Base-by-base conservation (phyloP, 495 filamentous ascomycete genomes). In the Chaetomium fimeti region DNA sequence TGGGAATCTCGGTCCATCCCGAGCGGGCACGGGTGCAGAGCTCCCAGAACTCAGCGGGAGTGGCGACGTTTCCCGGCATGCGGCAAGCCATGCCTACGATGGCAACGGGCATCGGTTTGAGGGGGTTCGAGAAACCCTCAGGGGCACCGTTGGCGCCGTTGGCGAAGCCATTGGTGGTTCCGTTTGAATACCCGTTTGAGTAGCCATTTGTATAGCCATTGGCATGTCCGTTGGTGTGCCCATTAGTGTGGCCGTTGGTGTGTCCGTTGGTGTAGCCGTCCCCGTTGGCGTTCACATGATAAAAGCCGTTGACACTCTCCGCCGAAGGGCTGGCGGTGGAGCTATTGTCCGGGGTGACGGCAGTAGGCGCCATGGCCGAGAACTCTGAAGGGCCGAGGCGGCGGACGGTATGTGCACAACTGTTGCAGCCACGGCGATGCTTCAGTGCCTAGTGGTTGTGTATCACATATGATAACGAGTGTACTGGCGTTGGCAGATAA, bases 1-100 rank as follows among this genome's bases (percentile, higher is more conserved):
- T 75, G 0, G 91, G 91, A 53, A 89, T 81, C 71, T 84, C 76
- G 16, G 81, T 76, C 68, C 81, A 82, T 62, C 85, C 78, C n/a
- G 74, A 75, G 25, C 88, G 82, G 24, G 87, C 87, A 54, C 88
- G 81, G 36, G 88, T 81, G 36, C 83, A 74, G 18, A 85, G 69
- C 43, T 85, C 77, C 84, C 84, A 87, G 59, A 88, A 83, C 52
- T 83, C 77, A 24, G 82, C 81, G 13, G 82, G 77, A 18, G 74
- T 84, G n/a, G 78, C 73, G 22, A 84, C 84, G 57, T 81, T 79
- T 15, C 81, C 79, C 0, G 84, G 80, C 57, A 85, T 78, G 27
- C 78, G 77, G 61, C 78, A 83, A 15, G 83, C 78, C 72, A 85
- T 72, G 32, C 84, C 84, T n/a, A 87, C 76, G 48, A 87, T 76